Evolutionary conservation across 1,284 basidiomycete species (phyloP).

Genomic region (Tilletia walkeri): DNA sequence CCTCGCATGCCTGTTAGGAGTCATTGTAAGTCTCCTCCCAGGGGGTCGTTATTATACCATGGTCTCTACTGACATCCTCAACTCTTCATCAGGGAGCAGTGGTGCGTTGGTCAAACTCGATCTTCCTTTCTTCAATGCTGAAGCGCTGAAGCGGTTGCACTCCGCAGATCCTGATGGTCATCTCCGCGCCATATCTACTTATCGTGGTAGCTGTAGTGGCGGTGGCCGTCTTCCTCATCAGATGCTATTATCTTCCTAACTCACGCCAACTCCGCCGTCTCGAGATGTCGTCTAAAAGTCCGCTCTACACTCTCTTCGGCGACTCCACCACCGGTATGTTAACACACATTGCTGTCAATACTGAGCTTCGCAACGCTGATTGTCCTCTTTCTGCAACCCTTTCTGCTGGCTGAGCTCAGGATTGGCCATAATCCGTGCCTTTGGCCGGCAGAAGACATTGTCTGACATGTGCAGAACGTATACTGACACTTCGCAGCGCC

Average conservation of each 20-base stretch:
- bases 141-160: not conserved
- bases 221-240: conserved; percentile 23
- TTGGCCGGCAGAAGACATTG: conserved; percentile 29
- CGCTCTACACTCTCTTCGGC: conserved; percentile 36
- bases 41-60: too few species aligned
- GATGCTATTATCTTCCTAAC: conserved; percentile 38
- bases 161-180: conserved; percentile 27
- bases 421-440: conserved; percentile 37
- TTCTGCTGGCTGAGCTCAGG: conserved; percentile 25
- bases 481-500: conserved; percentile 29
- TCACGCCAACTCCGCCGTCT: conserved; percentile 38
- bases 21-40: not conserved
- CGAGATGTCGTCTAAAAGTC: conserved; percentile 38
- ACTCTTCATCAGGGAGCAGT: not conserved
- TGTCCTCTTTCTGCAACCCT: not conserved
- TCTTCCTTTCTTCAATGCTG: too few species aligned
- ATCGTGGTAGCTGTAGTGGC: conserved; percentile 21
- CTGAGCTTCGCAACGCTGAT: not conserved
- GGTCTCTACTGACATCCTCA: too few species aligned
- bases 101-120: not conserved
- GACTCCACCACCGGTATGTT: conserved; percentile 21
- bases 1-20: not conserved
- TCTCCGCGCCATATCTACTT: conserved; percentile 36
- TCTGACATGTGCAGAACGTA: conserved; percentile 29
- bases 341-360: not conserved